These are phyloP conservation scores for Pseudogymnoascus sp. DNA, from an alignment of 2,329 filamentous ascomycete species.

Conservation along the genomic window DNA sequence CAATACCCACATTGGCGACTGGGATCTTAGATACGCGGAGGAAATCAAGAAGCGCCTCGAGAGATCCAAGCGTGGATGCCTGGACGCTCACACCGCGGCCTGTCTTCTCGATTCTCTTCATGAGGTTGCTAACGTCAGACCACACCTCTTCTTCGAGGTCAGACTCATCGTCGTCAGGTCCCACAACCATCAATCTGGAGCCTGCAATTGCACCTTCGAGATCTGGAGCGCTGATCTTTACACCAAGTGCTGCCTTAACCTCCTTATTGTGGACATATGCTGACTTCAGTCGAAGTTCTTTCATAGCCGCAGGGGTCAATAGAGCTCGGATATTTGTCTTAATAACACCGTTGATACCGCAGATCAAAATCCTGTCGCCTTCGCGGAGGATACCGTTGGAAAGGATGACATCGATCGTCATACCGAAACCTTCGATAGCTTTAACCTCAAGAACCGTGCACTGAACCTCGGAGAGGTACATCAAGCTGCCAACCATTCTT, in stretches of 20 bases:
- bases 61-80: slow-evolving; percentile 91
- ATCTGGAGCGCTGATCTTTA: slow-evolving; percentile 96
- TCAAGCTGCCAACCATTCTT: slow-evolving; percentile 91
- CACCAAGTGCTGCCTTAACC: slow-evolving; percentile 95
- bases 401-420: slow-evolving; percentile 94
- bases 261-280: slow-evolving; percentile 98
- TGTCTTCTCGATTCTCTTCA: slow-evolving; percentile 84
- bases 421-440: slow-evolving; percentile 96
- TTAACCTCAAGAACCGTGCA: slow-evolving; percentile 98
- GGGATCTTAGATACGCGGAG: slow-evolving; percentile 93
- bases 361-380: slow-evolving; percentile 89
- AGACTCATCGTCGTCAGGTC: slow-evolving; percentile 91
- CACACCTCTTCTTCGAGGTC: slow-evolving; percentile 96
- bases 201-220: slow-evolving; percentile 95
- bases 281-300: slow-evolving; percentile 91
- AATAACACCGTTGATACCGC: slow-evolving; percentile 94
- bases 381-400: slow-evolving; percentile 93
- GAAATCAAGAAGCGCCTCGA: slow-evolving; percentile 95
- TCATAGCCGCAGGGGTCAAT: slow-evolving; percentile 85
- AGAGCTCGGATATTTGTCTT: slow-evolving; percentile 91
- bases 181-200: slow-evolving; percentile 87
- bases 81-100: slow-evolving; percentile 95
- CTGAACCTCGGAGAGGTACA: slow-evolving; percentile 97
- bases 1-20: slow-evolving; percentile 93
- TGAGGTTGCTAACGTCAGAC: slow-evolving; percentile 82